Percentiles rank a stretch among this genome's conserved stretches.
Conservation (phyloP, 768 basidiomycete genomes). For the Phaffia tasmanica region DNA sequence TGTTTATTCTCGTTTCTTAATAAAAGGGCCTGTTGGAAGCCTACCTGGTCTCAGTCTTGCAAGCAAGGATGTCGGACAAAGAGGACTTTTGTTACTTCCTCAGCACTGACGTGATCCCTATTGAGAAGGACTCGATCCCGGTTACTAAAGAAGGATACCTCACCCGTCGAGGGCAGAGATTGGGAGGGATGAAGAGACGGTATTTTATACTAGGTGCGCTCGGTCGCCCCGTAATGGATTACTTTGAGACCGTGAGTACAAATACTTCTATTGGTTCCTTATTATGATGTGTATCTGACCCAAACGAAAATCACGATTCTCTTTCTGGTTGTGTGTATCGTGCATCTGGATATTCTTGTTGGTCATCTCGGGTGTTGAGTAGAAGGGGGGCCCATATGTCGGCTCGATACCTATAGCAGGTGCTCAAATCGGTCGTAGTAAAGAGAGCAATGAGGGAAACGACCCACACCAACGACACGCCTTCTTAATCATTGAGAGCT, state of each 20-base stretch:
- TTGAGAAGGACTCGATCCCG: slow-evolving; percentile 61
- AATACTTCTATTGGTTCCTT: neutral
- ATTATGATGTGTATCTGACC: neutral
- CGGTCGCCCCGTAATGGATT: slow-evolving; percentile 69
- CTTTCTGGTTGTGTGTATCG: too few species aligned
- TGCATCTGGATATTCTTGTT: neutral
- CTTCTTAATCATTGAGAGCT: slow-evolving; percentile 78
- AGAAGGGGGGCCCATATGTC: slow-evolving; percentile 83
- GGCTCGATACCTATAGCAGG: slow-evolving; percentile 83
- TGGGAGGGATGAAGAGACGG: slow-evolving; percentile 91
- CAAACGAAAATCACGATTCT: neutral
- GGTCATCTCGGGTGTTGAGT: slow-evolving; percentile 24
- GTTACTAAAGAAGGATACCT: slow-evolving; percentile 87
- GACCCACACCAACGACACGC: slow-evolving; percentile 93
- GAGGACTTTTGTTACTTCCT: slow-evolving; percentile 85
- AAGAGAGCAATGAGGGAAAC: slow-evolving; percentile 37
- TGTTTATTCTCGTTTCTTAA: neutral
- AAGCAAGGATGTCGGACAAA: slow-evolving; percentile 73
- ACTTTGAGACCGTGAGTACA: slow-evolving; percentile 83
- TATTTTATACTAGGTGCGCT: slow-evolving; percentile 71
- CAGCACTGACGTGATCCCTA: slow-evolving; percentile 73
- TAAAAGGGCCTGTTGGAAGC: slow-evolving; percentile 49
- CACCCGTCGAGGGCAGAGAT: slow-evolving; percentile 92
- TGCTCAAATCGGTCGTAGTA: slow-evolving; percentile 92
- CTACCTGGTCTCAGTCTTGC: slow-evolving; percentile 73